Percentiles rank a stretch among this genome's conserved stretches.
Conservation (phyloP, 768 basidiomycete genomes). For the Punctularia strigosozonata region DNA sequence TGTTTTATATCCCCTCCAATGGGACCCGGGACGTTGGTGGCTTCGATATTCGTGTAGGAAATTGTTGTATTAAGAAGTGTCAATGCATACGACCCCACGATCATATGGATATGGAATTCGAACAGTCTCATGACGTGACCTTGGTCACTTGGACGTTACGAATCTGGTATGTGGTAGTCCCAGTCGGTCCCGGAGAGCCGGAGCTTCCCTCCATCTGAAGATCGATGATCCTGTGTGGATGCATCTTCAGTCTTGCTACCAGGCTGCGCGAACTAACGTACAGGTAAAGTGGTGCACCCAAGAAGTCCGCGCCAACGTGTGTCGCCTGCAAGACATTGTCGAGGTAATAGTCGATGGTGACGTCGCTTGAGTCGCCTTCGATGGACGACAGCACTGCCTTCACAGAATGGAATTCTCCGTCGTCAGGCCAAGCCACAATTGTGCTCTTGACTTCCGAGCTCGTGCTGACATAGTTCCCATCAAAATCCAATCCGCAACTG, state of each 20-base stretch:
- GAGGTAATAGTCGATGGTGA: conserved; percentile 30
- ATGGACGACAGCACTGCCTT: conserved; percentile 27
- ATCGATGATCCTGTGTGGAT: conserved; percentile 25
- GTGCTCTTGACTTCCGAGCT: conserved; percentile 27
- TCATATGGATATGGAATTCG: too few species aligned
- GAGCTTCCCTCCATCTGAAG: conserved; percentile 36
- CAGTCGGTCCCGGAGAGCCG: conserved; percentile 29
- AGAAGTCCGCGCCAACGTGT: conserved; percentile 28
- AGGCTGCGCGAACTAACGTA: conserved; percentile 12
- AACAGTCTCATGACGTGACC: neutral
- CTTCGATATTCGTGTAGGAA: too few species aligned
- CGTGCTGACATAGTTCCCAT: too few species aligned
- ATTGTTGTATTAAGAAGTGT: too few species aligned
- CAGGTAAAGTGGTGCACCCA: conserved; percentile 30
- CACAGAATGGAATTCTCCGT: conserved; percentile 30
- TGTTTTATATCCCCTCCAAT: neutral
- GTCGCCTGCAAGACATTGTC: conserved; percentile 24
- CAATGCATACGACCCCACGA: too few species aligned
- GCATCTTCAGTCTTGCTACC: neutral
- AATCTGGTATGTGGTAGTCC: conserved; percentile 28
- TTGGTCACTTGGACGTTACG: conserved; percentile 26
- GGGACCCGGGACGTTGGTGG: too few species aligned
- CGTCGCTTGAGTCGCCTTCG: conserved; percentile 23
- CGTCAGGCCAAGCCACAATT: conserved; percentile 29
- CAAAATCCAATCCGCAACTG: too few species aligned